Conservation (phyloP, 2,329 filamentous ascomycete genomes). For the Claviceps digitariae region DNA sequence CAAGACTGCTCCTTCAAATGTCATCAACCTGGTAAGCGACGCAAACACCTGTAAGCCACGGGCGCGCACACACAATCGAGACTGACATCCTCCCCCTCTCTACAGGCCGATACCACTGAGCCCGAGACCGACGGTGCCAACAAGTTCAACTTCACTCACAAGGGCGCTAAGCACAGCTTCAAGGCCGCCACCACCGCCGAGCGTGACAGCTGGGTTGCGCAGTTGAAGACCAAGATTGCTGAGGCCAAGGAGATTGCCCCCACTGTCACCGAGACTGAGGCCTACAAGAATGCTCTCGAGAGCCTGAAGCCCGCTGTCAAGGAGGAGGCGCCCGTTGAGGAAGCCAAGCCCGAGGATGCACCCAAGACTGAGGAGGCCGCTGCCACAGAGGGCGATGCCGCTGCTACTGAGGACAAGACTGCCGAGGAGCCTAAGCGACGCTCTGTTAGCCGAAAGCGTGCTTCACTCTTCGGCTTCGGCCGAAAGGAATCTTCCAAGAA, state of each 20-base stretch:
- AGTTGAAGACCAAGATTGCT: slow-evolving; percentile 67
- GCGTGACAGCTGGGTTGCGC: slow-evolving; percentile 84
- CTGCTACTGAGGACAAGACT: slow-evolving; percentile 19
- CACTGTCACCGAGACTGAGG: slow-evolving; percentile 61
- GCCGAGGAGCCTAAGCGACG: slow-evolving; percentile 45
- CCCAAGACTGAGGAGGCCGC: slow-evolving; percentile 23
- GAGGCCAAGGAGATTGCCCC: slow-evolving; percentile 75
- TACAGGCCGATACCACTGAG: slow-evolving; percentile 53
- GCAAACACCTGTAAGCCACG: too few relatives aligned
- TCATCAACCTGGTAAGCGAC: slow-evolving; percentile 66
- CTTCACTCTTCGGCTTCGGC: slow-evolving; percentile 49
- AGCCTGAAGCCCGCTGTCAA: slow-evolving; percentile 37
- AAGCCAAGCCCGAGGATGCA: slow-evolving; percentile 19
- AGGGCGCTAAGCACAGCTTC: slow-evolving; percentile 87
- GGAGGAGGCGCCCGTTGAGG: slow-evolving; percentile 19
- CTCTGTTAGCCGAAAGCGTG: slow-evolving; percentile 51
- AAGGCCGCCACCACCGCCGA: slow-evolving; percentile 63
- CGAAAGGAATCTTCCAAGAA: slow-evolving; percentile 33
- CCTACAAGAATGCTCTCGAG: slow-evolving; percentile 78
- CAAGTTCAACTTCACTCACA: slow-evolving; percentile 77
- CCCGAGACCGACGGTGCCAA: slow-evolving; percentile 59
- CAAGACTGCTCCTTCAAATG: slow-evolving; percentile 66
- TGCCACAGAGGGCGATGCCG: slow-evolving; percentile 15
- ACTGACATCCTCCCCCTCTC: background rate
- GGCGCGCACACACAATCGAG: too few relatives aligned